Percentiles rank a stretch among this genome's conserved stretches.
phyloP scores from a whole-genome alignment of 352 stramenopile species.

The Globisporangium takayamanum region DNA sequence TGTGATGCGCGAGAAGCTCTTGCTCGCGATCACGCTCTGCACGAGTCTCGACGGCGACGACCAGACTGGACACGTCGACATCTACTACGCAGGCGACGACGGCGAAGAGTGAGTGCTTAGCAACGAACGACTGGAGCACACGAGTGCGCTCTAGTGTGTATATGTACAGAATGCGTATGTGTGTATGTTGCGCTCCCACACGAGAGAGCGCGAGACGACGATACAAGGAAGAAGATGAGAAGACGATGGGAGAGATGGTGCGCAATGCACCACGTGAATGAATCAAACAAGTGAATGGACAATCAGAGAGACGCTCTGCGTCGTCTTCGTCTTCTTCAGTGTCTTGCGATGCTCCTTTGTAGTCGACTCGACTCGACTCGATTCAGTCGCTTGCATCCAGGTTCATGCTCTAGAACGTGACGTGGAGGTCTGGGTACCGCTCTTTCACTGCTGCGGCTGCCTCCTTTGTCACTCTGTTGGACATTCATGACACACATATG shows the following conservation, averaged over 20 bases:
- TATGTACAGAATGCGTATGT: slow-evolving; percentile 1
- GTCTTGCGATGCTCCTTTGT: too few relatives aligned
- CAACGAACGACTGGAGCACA: too few relatives aligned
- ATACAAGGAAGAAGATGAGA: not conserved
- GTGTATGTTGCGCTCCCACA: not conserved
- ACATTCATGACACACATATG: slow-evolving; percentile 3
- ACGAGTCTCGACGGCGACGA: slow-evolving; percentile 82
- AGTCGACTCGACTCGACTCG: not conserved
- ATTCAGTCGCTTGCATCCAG: slow-evolving; percentile 11
- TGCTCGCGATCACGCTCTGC: slow-evolving; percentile 70
- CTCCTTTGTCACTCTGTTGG: slow-evolving; percentile 75
- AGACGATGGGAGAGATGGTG: not conserved
- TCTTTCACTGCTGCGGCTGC: slow-evolving; percentile 64
- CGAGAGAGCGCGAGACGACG: not conserved
- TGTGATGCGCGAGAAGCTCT: slow-evolving; percentile 62
- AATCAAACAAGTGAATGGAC: not conserved
- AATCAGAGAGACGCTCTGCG: slow-evolving; percentile 1
- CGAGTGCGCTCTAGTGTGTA: slow-evolving; percentile 22
- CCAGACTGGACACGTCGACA: slow-evolving; percentile 53
- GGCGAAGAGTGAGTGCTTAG: slow-evolving; percentile 34
- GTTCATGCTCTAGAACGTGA: slow-evolving; percentile 28
- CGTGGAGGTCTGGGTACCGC: slow-evolving; percentile 55
- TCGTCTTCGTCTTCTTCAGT: too few relatives aligned
- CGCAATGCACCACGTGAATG: not conserved
- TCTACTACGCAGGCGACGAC: slow-evolving; percentile 64